Evolutionary conservation across 257 asterid genomes (phyloP).

Genomic region (Nemophila menziesii): DNA sequence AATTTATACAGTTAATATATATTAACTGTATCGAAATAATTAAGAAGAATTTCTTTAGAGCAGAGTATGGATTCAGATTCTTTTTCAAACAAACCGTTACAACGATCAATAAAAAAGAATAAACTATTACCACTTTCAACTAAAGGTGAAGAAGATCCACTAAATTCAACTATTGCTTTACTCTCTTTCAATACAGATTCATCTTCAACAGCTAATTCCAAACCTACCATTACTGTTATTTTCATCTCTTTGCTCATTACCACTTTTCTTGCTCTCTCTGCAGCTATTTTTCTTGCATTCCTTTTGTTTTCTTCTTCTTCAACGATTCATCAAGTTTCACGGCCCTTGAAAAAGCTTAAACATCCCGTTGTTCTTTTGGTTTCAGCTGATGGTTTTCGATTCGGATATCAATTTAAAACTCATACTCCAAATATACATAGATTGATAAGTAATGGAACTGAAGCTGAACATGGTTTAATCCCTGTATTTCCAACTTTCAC

Average conservation of each 20-base stretch:
- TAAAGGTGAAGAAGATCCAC: constrained; percentile 21
- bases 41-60: too few species aligned
- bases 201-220: constrained; percentile 11
- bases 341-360: constrained; percentile 39
- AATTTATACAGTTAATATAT: too few species aligned
- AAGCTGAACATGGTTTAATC: constrained; percentile 48
- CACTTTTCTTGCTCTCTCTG: constrained; percentile 31
- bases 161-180: constrained; percentile 32
- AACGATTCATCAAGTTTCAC: constrained; percentile 15
- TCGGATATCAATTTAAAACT: constrained; percentile 63
- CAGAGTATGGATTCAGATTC: constrained; percentile 42
- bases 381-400: constrained; percentile 64
- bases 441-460: constrained; percentile 47
- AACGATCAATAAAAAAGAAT: too few species aligned
- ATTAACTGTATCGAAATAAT: too few species aligned
- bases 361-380: constrained; percentile 47
- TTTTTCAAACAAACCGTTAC: constrained; percentile 8
- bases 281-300: constrained; percentile 37
- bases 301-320: constrained; percentile 32
- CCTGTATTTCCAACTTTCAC: constrained; percentile 67
- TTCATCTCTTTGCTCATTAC: constrained; percentile 25
- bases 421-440: constrained; percentile 39
- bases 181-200: constrained; percentile 23
- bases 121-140: constrained; percentile 3
- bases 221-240: constrained; percentile 10